These are phyloP conservation scores for Trichophyton rubrum DNA, from an alignment of 2,329 filamentous ascomycete species.

Conservation along the genomic window DNA sequence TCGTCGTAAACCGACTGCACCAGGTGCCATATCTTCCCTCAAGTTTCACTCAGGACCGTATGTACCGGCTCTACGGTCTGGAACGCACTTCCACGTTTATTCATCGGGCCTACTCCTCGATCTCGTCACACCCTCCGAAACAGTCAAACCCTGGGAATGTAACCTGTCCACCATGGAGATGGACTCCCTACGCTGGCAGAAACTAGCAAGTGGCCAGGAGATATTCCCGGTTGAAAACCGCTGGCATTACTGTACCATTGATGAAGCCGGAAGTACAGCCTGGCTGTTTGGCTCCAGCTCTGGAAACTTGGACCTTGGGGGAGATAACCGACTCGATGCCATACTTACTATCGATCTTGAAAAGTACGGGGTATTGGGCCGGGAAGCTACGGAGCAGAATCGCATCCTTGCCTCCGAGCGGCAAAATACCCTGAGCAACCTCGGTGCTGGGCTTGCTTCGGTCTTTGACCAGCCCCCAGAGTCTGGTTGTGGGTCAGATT, in stretches of 20 bases:
- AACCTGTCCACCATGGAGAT: slow-evolving; percentile 83
- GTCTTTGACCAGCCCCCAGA: slow-evolving; percentile 82
- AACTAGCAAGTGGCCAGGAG: slow-evolving; percentile 83
- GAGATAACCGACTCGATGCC: slow-evolving; percentile 88
- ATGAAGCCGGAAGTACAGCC: slow-evolving; percentile 86
- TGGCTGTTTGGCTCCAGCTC: slow-evolving; percentile 87
- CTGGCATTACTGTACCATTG: slow-evolving; percentile 97
- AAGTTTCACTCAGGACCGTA: slow-evolving; percentile 81
- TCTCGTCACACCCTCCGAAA: slow-evolving; percentile 83
- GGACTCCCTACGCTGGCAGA: slow-evolving; percentile 81
- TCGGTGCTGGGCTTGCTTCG: slow-evolving; percentile 73
- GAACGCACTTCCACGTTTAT: slow-evolving; percentile 91
- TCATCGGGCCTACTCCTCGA: slow-evolving; percentile 86
- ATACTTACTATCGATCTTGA: slow-evolving; percentile 88
- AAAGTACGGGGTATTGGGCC: slow-evolving; percentile 80
- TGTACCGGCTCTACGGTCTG: slow-evolving; percentile 76
- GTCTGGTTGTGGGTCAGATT: slow-evolving; percentile 75
- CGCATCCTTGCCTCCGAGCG: slow-evolving; percentile 42
- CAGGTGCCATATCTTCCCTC: slow-evolving; percentile 76
- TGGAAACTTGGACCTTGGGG: slow-evolving; percentile 54
- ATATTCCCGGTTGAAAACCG: slow-evolving; percentile 85
- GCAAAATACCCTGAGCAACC: slow-evolving; percentile 45
- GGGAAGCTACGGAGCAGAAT: slow-evolving; percentile 43
- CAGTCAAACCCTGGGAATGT: slow-evolving; percentile 75
- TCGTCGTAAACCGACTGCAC: slow-evolving; percentile 48